phyloP scores from a whole-genome alignment of 495 filamentous ascomycete genomes.

The Xylaria nigripes region DNA sequence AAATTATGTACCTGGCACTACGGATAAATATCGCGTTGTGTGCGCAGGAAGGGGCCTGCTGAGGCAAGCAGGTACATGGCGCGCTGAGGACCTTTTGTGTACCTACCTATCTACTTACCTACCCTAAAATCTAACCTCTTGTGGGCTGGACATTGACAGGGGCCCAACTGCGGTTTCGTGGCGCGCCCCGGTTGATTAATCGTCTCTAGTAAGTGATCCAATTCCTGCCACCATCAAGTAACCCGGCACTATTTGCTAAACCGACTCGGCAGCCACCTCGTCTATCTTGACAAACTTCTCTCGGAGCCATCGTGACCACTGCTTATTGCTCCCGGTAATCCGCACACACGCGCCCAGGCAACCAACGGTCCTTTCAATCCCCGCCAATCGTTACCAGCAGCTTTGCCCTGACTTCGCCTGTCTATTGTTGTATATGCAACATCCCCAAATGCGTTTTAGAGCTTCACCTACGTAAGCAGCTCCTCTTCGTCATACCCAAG shows the following conservation, averaged over 20 bases:
- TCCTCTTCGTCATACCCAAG: background rate
- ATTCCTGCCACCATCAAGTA: slow-evolving; percentile 4
- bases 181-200: slow-evolving; percentile 13
- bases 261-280: slow-evolving; percentile 10
- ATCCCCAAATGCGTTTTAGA: slow-evolving; percentile 8
- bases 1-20: background rate
- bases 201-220: background rate
- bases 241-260: slow-evolving; percentile 14
- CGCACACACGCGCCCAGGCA: slow-evolving; percentile 8
- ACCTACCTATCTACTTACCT: background rate
- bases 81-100: background rate
- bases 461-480: slow-evolving; percentile 7
- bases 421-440: background rate
- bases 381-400: slow-evolving; percentile 9
- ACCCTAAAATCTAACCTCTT: background rate
- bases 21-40: background rate
- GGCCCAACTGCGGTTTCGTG: background rate
- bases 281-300: slow-evolving; percentile 16
- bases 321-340: background rate
- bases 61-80: background rate
- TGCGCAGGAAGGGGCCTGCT: background rate
- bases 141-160: background rate
- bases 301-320: slow-evolving; percentile 12
- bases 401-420: slow-evolving; percentile 2
- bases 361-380: slow-evolving; percentile 12